These are phyloP conservation scores for Neofusicoccum cordaticola DNA, from an alignment of 2,329 filamentous ascomycete species.

Conservation along the genomic window DNA sequence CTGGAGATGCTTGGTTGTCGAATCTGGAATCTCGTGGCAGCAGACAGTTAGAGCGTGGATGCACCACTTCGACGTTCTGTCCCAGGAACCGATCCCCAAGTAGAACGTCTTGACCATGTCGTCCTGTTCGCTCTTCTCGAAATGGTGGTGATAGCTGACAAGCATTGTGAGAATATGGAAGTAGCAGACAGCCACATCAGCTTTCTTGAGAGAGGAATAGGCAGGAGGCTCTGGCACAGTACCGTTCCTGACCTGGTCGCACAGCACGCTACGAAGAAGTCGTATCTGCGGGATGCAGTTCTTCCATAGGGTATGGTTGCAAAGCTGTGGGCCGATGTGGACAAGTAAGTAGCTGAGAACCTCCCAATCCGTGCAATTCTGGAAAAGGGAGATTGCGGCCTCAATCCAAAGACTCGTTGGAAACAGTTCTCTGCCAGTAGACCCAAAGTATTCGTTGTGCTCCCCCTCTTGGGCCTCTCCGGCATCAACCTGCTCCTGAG, in stretches of 20 bases:
- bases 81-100: constrained; percentile 77
- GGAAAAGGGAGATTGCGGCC: constrained; percentile 68
- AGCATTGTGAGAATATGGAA: constrained; percentile 85
- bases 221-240: constrained; percentile 78
- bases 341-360: constrained; percentile 87
- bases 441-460: neutral
- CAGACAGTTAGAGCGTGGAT: constrained; percentile 94
- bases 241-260: constrained; percentile 76
- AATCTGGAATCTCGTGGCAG: constrained; percentile 87
- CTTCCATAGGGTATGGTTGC: constrained; percentile 82
- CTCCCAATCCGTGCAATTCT: constrained; percentile 80
- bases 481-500: neutral
- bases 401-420: constrained; percentile 71
- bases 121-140: constrained; percentile 81
- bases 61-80: constrained; percentile 84
- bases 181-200: constrained; percentile 83
- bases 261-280: constrained; percentile 71
- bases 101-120: constrained; percentile 86
- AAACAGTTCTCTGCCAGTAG: constrained; percentile 4
- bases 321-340: constrained; percentile 81
- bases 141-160: constrained; percentile 84
- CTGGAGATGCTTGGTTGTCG: constrained; percentile 80
- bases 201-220: constrained; percentile 76
- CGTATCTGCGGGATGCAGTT: constrained; percentile 72
- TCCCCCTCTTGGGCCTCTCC: neutral